These are phyloP conservation scores for Corymbia citriodora DNA, from an alignment of 441 rosid genomes.

Conservation along the genomic window DNA sequence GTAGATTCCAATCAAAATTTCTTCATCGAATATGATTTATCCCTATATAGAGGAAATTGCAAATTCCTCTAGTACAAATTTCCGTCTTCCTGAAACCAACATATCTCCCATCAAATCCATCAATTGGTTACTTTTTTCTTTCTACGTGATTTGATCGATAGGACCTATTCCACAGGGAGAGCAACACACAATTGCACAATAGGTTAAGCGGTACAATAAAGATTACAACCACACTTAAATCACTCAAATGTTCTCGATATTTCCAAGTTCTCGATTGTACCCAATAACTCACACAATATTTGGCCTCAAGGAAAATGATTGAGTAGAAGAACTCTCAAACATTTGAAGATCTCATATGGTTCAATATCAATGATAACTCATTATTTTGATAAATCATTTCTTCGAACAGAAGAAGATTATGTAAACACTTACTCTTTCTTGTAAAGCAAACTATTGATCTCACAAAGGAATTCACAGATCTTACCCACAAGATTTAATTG, in stretches of 20 bases:
- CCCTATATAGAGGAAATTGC: background rate
- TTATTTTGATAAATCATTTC: too few species aligned
- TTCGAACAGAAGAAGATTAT: too few species aligned
- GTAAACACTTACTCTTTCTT: background rate
- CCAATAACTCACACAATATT: background rate
- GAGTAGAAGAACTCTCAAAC: background rate
- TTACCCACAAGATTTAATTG: background rate
- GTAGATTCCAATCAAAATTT: too few species aligned
- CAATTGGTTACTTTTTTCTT: too few species aligned
- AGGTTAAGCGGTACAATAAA: background rate
- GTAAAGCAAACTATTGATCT: background rate
- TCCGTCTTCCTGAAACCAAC: too few species aligned
- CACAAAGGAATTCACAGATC: background rate
- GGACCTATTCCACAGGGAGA: background rate
- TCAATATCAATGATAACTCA: background rate
- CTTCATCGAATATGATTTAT: background rate
- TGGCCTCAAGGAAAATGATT: background rate
- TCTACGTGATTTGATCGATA: background rate
- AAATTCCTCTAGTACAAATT: too few species aligned
- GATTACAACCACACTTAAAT: background rate
- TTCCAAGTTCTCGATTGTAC: background rate
- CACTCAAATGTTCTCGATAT: background rate
- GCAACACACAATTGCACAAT: background rate
- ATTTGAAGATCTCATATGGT: background rate
- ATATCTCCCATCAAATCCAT: background rate